These are phyloP conservation scores for Amanita pallidorosea DNA, from an alignment of 768 basidiomycete species.

Conservation along the genomic window DNA sequence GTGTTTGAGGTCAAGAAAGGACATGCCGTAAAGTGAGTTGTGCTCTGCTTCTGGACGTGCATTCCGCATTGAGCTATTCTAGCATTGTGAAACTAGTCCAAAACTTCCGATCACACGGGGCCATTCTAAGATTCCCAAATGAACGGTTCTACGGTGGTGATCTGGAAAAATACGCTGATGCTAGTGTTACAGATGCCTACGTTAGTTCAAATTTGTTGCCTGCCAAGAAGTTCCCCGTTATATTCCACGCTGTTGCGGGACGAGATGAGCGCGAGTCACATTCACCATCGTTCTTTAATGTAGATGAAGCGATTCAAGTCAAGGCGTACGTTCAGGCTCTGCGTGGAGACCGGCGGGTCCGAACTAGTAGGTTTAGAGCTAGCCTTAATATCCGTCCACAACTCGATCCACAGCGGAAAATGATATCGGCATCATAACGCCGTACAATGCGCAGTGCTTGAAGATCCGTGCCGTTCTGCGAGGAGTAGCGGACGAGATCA, in stretches of 20 bases:
- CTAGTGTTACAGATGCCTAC: constrained; percentile 26
- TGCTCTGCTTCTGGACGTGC: neutral
- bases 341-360: constrained; percentile 22
- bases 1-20: constrained; percentile 25
- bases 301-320: constrained; percentile 45
- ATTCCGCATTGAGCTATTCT: neutral
- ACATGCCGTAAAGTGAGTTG: constrained; percentile 18
- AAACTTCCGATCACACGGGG: constrained; percentile 55
- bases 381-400: neutral
- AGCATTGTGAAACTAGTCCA: constrained; percentile 55
- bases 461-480: constrained; percentile 33
- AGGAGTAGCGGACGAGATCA: constrained; percentile 27
- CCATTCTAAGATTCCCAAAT: constrained; percentile 54
- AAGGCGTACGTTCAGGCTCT: constrained; percentile 35
- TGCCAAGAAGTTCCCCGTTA: constrained; percentile 40
- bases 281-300: constrained; percentile 67
- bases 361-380: constrained; percentile 25
- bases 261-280: constrained; percentile 56
- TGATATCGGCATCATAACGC: constrained; percentile 52
- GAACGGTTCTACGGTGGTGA: constrained; percentile 47
- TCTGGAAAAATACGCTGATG: constrained; percentile 36
- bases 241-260: constrained; percentile 52
- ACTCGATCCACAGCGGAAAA: constrained; percentile 23
- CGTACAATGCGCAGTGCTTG: constrained; percentile 49
- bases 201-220: constrained; percentile 30